Evolutionary conservation across 1,284 basidiomycete species (phyloP), one percentile per base, ranked within the genome.

Genomic region (Rhodotorula sp.): DNA sequence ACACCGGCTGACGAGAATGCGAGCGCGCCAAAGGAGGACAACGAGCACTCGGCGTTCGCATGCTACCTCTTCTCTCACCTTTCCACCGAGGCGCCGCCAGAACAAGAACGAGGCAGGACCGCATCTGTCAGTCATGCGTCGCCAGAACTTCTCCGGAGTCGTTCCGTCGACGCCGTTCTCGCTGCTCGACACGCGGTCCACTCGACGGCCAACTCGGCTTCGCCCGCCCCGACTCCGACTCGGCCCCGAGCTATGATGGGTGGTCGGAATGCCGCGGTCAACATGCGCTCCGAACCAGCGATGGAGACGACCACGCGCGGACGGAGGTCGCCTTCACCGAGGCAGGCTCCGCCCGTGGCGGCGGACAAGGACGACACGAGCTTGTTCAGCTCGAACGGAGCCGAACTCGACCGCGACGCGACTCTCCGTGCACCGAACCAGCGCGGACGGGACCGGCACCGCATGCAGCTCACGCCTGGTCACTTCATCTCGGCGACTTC

Each of bases 11-110:
- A 28, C 21, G 26, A 21, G 45, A 45, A 28, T 21, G 43, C 34
- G 26, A 31, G 18, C 28, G 18, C 52, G 28, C n/a, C n/a, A 7
- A 45, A 61, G 21, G 52, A 34, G 8, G 64, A 69, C 52, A 67
- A 66, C 52, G 47, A 62, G 15, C 71, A 73, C 31, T 75, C 74
- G 16, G 71, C 74, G 2, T 75, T 75, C 61, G 74, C 74, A 7
- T 68, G 69, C 65, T 75, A 75, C 60, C 69, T 75, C 45, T 75
- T 75, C 71, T 71, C 74, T 12, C 74, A 75, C 57, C 65, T 73
- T 5, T 52, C 64, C 21, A 49, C 64, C 26, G 65, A 61, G 3
- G 59, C 62, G 8, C 60, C 68, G 1, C 38, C 67, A 0, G 38
- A 52, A 12, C 56, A 56, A 16, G 64, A 68, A 28, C 70, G 70